Evolutionary conservation across 352 stramenopile genomes (phyloP), one percentile per base, ranked within the genome.

Genomic region (Phytophthora gonapodyides): DNA sequence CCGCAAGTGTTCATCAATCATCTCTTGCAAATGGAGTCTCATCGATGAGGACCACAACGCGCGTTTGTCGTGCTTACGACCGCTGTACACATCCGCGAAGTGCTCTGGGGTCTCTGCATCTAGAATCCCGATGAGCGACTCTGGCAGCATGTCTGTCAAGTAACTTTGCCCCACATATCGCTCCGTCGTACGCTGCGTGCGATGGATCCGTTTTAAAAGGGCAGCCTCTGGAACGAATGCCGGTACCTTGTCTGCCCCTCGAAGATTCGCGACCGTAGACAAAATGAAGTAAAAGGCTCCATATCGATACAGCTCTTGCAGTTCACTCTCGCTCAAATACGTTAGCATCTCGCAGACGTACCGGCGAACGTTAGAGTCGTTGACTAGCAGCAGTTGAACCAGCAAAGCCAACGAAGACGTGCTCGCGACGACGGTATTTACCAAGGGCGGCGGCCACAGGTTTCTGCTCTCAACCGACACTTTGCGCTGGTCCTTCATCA

Each of bases 251-350:
- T 69, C 63, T 3, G 33, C 36, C 48, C 57, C 66, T 57, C 58
- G 75, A 7, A 46, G 30, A 31, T 71, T 73, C 2, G 57, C 12
- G 13, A 69, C 69, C 2, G 61, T 72, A 1, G 75, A 76, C 35
- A 94, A 83, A 31, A 93, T 64, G 52, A 94, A 94, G 56, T 87
- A 94, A 38, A 94, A 91, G 0, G 72, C 49, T 15, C 86, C 86
- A 53, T 71, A 88, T 2, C 69, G 56, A 44, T 79, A 90, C 5
- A 93, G 40, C 15, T 82, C 83, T 36, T 82, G 61, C 11, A 86
- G 64, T 10, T 78, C 69, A 0, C 55, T 64, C 43, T 84, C 71
- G 8, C 64, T 75, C 7, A 93, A 50, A 37, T 70, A 82, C 40
- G 86, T 52, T 13, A 93, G 45, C 46, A 91, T 89, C 55, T 90